Conservation (phyloP, 2,329 filamentous ascomycete species). For the Acrocalymma vagum region DNA sequence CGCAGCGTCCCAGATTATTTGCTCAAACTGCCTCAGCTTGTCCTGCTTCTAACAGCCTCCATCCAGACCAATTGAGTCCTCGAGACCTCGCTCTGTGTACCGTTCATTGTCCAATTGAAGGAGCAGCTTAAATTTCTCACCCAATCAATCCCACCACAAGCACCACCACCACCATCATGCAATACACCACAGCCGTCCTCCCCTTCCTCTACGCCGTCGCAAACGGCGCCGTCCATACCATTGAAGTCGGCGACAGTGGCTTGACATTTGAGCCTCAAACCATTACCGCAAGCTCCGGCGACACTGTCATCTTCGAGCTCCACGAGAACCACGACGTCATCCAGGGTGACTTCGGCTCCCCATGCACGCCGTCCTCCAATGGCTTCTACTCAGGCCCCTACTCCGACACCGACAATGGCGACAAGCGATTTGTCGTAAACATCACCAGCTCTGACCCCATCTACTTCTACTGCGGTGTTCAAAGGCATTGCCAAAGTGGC, state of each 20-base stretch:
- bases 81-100: no score
- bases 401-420: constrained; percentile 23
- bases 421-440: constrained; percentile 33
- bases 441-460: constrained; percentile 28
- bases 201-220: constrained; percentile 7
- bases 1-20: no score
- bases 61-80: no score
- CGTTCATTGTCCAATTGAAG: no score
- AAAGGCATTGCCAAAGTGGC: constrained; percentile 30
- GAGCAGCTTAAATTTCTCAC: no score
- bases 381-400: constrained; percentile 32
- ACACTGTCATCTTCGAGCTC: constrained; percentile 26
- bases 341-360: constrained; percentile 15
- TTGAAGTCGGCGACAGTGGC: constrained; percentile 20
- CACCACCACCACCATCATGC: no score
- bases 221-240: constrained; percentile 17
- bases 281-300: constrained; percentile 18
- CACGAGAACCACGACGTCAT: constrained; percentile 22
- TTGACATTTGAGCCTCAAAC: constrained; percentile 18
- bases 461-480: constrained; percentile 32
- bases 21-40: no score
- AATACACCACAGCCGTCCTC: constrained; percentile 3
- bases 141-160: no score
- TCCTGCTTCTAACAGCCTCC: no score
- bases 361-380: constrained; percentile 17